A percentile compares a stretch with the other conserved stretches of the same genome.
phyloP scores from a whole-genome alignment of 306 rosid species.

The Begonia loranthoides region DNA sequence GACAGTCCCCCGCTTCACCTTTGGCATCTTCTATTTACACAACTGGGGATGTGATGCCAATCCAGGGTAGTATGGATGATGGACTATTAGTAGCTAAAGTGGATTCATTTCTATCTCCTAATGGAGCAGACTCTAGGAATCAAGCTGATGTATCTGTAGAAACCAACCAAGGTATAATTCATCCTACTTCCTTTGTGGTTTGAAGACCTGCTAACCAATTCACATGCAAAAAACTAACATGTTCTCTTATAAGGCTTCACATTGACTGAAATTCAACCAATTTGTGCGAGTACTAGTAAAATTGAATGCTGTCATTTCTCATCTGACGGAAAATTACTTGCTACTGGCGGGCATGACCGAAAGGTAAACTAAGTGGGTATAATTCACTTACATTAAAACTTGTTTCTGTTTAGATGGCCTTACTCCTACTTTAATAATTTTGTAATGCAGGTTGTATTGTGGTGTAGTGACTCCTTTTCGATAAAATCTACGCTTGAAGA shows the following conservation, averaged over 20 bases:
- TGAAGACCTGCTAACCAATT: too few relatives aligned
- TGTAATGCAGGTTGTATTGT: constrained; percentile 53
- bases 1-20: constrained; percentile 42
- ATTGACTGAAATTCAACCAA: constrained; percentile 30
- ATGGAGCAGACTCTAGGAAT: constrained; percentile 24
- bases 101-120: constrained; percentile 37
- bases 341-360: constrained; percentile 73
- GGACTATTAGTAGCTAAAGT: constrained; percentile 36
- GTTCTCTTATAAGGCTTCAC: constrained; percentile 27
- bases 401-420: constrained; percentile 3
- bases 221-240: constrained; percentile 5
- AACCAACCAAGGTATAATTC: constrained; percentile 37
- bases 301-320: constrained; percentile 81
- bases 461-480: constrained; percentile 52
- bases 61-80: constrained; percentile 39
- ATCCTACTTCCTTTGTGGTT: not conserved
- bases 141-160: constrained; percentile 25
- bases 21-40: constrained; percentile 48
- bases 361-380: constrained; percentile 33
- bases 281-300: constrained; percentile 42
- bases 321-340: constrained; percentile 74
- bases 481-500: constrained; percentile 51
- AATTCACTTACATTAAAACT: not conserved
- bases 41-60: constrained; percentile 48
- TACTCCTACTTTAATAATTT: constrained; percentile 7